These are phyloP conservation scores for Aphanomyces euteiches DNA, from an alignment of 352 stramenopile genomes.

Conservation along the genomic window DNA sequence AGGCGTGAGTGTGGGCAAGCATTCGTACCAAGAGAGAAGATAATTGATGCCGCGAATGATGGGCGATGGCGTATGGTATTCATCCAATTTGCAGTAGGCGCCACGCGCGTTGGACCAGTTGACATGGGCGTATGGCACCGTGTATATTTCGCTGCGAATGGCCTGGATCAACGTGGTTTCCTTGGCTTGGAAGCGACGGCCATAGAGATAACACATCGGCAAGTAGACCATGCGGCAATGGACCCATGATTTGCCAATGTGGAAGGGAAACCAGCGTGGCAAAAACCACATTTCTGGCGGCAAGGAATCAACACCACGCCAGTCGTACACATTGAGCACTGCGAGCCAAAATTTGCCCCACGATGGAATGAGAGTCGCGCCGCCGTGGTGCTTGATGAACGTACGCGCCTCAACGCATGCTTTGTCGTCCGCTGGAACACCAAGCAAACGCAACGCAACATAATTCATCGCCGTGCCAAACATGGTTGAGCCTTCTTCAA, in stretches of 20 bases:
- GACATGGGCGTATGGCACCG: conserved; percentile 57
- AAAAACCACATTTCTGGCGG: conserved; percentile 90
- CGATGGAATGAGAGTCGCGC: conserved; percentile 70
- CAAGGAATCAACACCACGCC: conserved; percentile 60
- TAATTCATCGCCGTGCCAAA: conserved; percentile 88
- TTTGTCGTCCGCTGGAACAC: conserved; percentile 30
- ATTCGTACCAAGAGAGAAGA: conserved; percentile 70
- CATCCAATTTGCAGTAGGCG: conserved; percentile 63
- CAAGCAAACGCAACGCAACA: conserved; percentile 71
- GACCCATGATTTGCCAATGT: conserved; percentile 88
- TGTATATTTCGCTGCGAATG: conserved; percentile 76
- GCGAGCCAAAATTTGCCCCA: conserved; percentile 92
- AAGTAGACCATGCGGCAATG: conserved; percentile 92
- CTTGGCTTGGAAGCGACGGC: conserved; percentile 59
- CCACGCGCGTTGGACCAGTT: conserved; percentile 59
- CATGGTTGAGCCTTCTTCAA: conserved; percentile 89
- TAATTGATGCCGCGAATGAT: conserved; percentile 80
- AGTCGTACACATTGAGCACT: conserved; percentile 83
- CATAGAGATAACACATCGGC: conserved; percentile 90
- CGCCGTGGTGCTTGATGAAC: conserved; percentile 76
- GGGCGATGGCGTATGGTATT: conserved; percentile 79
- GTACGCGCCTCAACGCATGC: conserved; percentile 33
- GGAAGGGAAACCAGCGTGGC: conserved; percentile 88
- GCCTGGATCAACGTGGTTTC: conserved; percentile 54
- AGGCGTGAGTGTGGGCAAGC: conserved; percentile 21